Evolutionary conservation across 805 yeast genomes (phyloP).

Genomic region (Saccharomycopsis olivae): DNA sequence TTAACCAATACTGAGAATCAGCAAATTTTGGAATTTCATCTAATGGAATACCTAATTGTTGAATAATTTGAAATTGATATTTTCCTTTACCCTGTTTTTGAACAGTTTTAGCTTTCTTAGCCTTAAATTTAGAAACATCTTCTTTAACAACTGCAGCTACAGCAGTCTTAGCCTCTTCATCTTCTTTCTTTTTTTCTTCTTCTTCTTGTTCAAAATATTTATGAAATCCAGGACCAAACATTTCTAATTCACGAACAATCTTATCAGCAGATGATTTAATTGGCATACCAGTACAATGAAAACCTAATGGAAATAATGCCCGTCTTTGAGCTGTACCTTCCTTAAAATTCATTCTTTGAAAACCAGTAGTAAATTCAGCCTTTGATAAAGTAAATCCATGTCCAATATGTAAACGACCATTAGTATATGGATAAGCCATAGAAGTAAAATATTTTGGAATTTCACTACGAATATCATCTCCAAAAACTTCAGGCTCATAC

Average conservation of each 20-base stretch:
- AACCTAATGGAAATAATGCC: conserved; percentile 91
- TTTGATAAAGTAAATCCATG: conserved; percentile 93
- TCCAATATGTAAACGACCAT: conserved; percentile 96
- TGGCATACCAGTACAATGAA: conserved; percentile 99
- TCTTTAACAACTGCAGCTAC: conserved; percentile 33
- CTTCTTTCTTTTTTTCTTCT: conserved; percentile 35
- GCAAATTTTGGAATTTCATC: conserved; percentile 84
- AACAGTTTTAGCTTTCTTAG: conserved; percentile 86
- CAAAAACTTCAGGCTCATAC: conserved; percentile 36
- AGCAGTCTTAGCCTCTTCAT: conserved; percentile 19
- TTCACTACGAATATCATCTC: conserved; percentile 63
- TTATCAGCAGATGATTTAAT: conserved; percentile 94
- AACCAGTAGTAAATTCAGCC: conserved; percentile 86
- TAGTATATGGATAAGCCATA: conserved; percentile 99
- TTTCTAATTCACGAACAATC: conserved; percentile 82
- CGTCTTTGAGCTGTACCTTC: conserved; percentile 33
- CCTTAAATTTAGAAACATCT: conserved; percentile 84
- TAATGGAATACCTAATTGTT: conserved; percentile 79
- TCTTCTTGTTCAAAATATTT: conserved; percentile 33
- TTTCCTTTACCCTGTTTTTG: conserved; percentile 92
- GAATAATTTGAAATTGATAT: conserved; percentile 93
- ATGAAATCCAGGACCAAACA: conserved; percentile 74
- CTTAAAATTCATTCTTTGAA: conserved; percentile 82
- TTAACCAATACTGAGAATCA: conserved; percentile 85
- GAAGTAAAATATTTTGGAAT: conserved; percentile 84